Evolutionary conservation across 306 rosid species (phyloP), one percentile per base, ranked within the genome.

Genomic region (Rosa rugosa): DNA sequence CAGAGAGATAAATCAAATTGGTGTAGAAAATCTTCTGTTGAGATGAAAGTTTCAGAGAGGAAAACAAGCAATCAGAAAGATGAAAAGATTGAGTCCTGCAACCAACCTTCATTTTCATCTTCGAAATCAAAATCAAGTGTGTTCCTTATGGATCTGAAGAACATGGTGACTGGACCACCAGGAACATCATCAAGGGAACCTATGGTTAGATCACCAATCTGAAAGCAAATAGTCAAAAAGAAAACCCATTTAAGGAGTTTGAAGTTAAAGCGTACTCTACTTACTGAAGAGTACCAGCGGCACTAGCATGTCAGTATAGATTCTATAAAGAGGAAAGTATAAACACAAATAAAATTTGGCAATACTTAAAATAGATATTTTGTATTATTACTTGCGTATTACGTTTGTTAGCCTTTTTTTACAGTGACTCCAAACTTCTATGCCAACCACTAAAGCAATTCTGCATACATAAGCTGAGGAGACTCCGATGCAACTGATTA

Each of bases 41-140:
- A 54, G 49, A 41, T 11, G 22, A 56, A 22, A 56, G 6, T 9
- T 54, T 6, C 40, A 27, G 45, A 53, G 8, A 53, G 11, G 65
- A 14, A 73, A 6, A 56, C 77, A 38, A 73, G 77, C 41, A 59
- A 31, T 22, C 51, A 69, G 22, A 56, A 53, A 40, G 14, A 81
- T 59, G 68, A 41, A 76, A 44, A 45, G 46, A 13, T 54, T 65
- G 22, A 41, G 49, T 77, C 40, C 75, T 36, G 78, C 72, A 86
- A 80, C 85, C 65, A 80, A 93, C 99, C 97, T 90, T 91, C 97
- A 80, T 88, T 91, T 11, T 92, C 98, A 86, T 95, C 97, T 86
- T 91, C 94, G 80, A 91, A 95, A 84, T 95, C 99, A 86, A 95
- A 95, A 87, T 95, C 99, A 83, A 95, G 98, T 78, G 99, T 95